Percentiles rank a stretch among this genome's conserved stretches.
These are phyloP conservation scores for Suillus sp. DNA, from an alignment of 768 basidiomycete species.

Conservation along the genomic window DNA sequence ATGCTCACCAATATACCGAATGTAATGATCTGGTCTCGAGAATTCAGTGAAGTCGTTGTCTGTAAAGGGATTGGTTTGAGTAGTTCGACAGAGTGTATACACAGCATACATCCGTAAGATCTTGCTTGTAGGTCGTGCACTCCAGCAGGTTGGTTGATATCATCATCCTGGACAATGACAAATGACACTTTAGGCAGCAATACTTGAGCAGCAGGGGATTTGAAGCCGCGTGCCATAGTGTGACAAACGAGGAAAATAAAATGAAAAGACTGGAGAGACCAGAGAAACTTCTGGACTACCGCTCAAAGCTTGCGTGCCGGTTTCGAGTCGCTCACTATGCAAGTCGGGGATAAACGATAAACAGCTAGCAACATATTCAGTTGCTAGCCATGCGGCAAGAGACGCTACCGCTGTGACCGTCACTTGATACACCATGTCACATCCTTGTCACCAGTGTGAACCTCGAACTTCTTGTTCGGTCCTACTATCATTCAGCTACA, in stretches of 20 bases:
- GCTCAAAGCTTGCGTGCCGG: background rate
- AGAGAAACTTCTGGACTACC: background rate
- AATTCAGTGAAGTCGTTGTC: conserved; percentile 74
- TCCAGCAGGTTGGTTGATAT: conserved; percentile 59
- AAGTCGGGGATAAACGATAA: background rate
- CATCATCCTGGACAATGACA: conserved; percentile 63
- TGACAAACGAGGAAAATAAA: background rate
- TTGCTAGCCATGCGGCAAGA: background rate
- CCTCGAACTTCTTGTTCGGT: background rate
- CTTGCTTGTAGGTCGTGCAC: conserved; percentile 63
- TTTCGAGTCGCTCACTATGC: background rate
- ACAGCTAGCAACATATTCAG: background rate
- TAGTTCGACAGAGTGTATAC: conserved; percentile 4
- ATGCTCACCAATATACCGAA: conserved; percentile 81
- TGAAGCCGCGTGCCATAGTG: conserved; percentile 42
- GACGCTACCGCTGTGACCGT: background rate
- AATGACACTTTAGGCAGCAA: conserved; percentile 70
- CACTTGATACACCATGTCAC: conserved; percentile 4
- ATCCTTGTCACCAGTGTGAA: background rate
- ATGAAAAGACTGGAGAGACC: background rate
- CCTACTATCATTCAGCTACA: no score
- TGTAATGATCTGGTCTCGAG: conserved; percentile 79
- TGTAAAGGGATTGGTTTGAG: conserved; percentile 31
- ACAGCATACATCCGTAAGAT: conserved; percentile 71
- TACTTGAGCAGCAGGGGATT: conserved; percentile 38